phyloP scores from a whole-genome alignment of 2,329 filamentous ascomycete species.

The Nigrograna mackinnonii region DNA sequence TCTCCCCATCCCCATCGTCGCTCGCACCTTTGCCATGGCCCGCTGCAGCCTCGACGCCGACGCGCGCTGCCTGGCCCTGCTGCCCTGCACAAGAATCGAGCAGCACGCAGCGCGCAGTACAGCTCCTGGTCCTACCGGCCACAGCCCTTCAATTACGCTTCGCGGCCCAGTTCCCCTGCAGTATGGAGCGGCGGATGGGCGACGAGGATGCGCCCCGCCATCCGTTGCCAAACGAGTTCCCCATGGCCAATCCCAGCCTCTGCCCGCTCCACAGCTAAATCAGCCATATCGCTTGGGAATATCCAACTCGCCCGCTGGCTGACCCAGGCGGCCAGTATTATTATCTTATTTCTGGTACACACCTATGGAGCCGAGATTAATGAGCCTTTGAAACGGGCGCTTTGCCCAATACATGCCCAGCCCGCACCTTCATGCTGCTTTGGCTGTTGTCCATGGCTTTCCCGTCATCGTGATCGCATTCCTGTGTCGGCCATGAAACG shows the following conservation, averaged over 20 bases:
- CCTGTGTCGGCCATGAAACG: neutral
- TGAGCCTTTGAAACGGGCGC: slow-evolving; percentile 33
- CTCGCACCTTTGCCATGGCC: neutral
- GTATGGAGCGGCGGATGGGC: slow-evolving; percentile 21
- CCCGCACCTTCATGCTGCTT: neutral
- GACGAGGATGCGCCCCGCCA: slow-evolving; percentile 29
- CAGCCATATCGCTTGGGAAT: slow-evolving; percentile 34
- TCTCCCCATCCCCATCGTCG: neutral
- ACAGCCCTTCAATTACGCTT: slow-evolving; percentile 19
- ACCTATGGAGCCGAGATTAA: slow-evolving; percentile 42
- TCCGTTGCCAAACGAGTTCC: slow-evolving; percentile 18
- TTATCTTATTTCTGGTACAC: slow-evolving; percentile 20
- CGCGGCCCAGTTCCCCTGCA: slow-evolving; percentile 30
- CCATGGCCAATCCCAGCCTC: slow-evolving; percentile 31
- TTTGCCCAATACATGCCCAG: slow-evolving; percentile 20
- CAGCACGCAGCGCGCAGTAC: slow-evolving; percentile 2
- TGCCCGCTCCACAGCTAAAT: slow-evolving; percentile 17
- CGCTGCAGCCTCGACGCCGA: slow-evolving; percentile 1
- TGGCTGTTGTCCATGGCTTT: neutral
- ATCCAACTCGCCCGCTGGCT: slow-evolving; percentile 25
- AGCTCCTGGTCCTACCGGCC: slow-evolving; percentile 13
- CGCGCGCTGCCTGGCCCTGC: slow-evolving; percentile 6
- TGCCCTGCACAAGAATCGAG: neutral
- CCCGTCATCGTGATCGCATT: neutral
- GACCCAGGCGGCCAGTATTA: slow-evolving; percentile 26